Evolutionary conservation across 1,284 basidiomycete species (phyloP).

Genomic region (Ustilago loliicola): DNA sequence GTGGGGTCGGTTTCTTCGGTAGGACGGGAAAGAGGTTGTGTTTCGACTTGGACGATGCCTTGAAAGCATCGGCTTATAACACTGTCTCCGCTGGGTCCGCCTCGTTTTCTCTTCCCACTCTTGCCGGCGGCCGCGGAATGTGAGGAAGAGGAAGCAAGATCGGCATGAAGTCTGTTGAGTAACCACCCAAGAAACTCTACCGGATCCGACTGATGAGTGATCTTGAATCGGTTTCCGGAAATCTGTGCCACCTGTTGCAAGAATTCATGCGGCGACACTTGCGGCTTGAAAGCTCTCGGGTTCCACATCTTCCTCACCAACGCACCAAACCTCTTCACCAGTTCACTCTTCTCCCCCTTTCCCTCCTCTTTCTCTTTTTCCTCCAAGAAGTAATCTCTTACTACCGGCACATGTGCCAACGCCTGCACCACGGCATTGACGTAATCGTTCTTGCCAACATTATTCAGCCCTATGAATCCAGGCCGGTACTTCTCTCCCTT

Average conservation of each 20-base stretch:
- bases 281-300: conserved; percentile 80
- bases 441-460: conserved; percentile 96
- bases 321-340: conserved; percentile 82
- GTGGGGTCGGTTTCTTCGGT: conserved; percentile 9
- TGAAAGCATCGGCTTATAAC: conserved; percentile 94
- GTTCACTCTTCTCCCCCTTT: conserved; percentile 74
- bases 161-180: conserved; percentile 90
- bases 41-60: conserved; percentile 91
- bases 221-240: conserved; percentile 87
- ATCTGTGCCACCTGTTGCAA: conserved; percentile 93
- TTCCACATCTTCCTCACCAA: conserved; percentile 96
- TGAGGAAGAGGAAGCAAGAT: conserved; percentile 73
- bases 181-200: conserved; percentile 97
- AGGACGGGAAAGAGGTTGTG: conserved; percentile 74
- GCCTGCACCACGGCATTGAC: conserved; percentile 97
- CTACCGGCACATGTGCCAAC: conserved; percentile 87
- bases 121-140: conserved; percentile 71
- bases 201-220: conserved; percentile 94
- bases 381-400: conserved; percentile 80
- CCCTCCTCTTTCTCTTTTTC: conserved; percentile 5
- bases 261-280: conserved; percentile 98
- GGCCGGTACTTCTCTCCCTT: conserved; percentile 84
- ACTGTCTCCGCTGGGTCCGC: conserved; percentile 36
- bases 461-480: conserved; percentile 96
- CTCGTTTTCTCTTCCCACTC: conserved; percentile 72